phyloP scores from a whole-genome alignment of 2,329 filamentous ascomycete genomes.

The Nothophoma quercina region DNA sequence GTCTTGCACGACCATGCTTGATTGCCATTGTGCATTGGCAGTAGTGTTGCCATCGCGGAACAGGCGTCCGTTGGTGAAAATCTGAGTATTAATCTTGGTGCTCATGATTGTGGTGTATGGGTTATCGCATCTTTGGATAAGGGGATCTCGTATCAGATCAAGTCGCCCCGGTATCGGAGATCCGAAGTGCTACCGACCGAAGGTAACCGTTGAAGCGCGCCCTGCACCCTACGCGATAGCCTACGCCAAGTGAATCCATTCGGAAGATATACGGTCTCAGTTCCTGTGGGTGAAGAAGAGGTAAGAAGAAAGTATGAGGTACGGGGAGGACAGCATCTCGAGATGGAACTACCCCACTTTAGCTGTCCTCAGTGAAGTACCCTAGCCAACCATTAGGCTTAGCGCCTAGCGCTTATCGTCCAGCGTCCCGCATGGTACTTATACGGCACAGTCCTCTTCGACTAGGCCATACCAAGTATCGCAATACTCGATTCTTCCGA shows the following conservation, averaged over 20 bases:
- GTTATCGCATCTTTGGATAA: not conserved
- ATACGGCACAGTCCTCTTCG: not conserved
- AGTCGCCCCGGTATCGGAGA: constrained; percentile 20
- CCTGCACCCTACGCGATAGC: not conserved
- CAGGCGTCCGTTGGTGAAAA: constrained; percentile 42
- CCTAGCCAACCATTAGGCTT: constrained; percentile 1
- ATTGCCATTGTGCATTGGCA: constrained; percentile 18
- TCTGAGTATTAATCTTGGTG: constrained; percentile 11
- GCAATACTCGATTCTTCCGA: too few species aligned
- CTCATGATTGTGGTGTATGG: constrained; percentile 4
- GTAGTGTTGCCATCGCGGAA: constrained; percentile 22
- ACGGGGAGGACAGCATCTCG: not conserved
- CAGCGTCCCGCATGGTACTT: not conserved
- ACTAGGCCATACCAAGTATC: not conserved
- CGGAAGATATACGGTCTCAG: not conserved
- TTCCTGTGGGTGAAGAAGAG: not conserved
- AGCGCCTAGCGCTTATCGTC: constrained; percentile 13
- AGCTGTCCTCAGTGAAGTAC: not conserved
- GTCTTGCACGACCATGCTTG: constrained; percentile 51
- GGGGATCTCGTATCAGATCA: constrained; percentile 16
- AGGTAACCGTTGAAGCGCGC: constrained; percentile 3
- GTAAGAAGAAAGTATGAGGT: too few species aligned
- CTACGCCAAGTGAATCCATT: not conserved
- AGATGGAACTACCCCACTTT: not conserved
- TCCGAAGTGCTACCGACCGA: constrained; percentile 24